Evolutionary conservation across 257 asterid species (phyloP).

Genomic region (Ophiorrhiza pumila): DNA sequence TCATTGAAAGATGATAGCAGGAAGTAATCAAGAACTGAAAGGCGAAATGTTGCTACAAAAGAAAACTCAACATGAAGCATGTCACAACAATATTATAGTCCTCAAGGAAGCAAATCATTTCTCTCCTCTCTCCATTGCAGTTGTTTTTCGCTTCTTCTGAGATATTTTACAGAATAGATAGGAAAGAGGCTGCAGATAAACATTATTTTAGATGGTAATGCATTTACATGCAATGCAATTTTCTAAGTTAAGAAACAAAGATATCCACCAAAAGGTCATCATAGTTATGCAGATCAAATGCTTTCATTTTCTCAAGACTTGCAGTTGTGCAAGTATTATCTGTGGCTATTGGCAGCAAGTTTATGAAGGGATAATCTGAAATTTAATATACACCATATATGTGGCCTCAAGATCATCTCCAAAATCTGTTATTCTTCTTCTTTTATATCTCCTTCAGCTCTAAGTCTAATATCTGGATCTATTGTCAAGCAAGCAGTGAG

Average conservation of each 20-base stretch:
- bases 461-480: background rate
- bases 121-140: background rate
- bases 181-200: background rate
- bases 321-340: no score
- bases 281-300: background rate
- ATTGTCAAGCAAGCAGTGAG: background rate
- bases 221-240: background rate
- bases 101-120: no score
- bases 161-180: background rate
- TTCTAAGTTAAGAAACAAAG: background rate
- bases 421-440: background rate
- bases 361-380: no score
- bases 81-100: no score
- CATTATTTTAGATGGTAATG: background rate
- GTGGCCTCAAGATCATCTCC: background rate
- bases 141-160: background rate
- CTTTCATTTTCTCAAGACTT: background rate
- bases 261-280: background rate
- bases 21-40: no score
- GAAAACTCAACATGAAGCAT: no score
- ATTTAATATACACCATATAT: background rate
- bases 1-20: background rate
- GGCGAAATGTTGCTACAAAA: no score
- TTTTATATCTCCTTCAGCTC: background rate
- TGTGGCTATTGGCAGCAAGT: no score